Evolutionary conservation across 2,329 filamentous ascomycete genomes (phyloP).

Genomic region (Hymenoscyphus albidus): DNA sequence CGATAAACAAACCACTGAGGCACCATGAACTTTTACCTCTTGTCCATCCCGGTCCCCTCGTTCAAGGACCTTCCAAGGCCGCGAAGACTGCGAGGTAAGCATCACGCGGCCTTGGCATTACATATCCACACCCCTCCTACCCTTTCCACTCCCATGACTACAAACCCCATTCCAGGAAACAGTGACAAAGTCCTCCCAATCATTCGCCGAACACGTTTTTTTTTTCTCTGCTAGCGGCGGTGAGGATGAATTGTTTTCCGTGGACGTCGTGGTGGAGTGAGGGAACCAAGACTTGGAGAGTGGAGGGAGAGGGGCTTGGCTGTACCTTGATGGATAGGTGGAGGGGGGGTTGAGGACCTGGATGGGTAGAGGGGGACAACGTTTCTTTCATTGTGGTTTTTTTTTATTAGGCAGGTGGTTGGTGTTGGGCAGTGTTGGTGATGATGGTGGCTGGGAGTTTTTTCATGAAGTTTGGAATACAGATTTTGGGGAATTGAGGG

Average conservation of each 20-base stretch:
- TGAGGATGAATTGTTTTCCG: no score
- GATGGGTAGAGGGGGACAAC: background rate
- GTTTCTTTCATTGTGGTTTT: background rate
- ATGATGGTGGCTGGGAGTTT: background rate
- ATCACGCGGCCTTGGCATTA: background rate
- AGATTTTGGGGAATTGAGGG: no score
- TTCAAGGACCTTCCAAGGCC: background rate
- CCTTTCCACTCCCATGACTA: background rate
- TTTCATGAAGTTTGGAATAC: no score
- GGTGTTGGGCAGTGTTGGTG: no score
- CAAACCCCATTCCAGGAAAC: background rate
- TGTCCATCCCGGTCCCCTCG: background rate
- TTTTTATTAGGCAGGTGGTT: background rate
- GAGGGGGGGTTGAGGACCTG: background rate
- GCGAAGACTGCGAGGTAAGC: background rate
- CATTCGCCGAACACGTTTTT: no score
- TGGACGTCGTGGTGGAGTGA: background rate
- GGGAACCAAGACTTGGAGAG: background rate
- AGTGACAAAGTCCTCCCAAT: no score
- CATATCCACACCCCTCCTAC: no score
- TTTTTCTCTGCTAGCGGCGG: no score
- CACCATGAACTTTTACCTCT: background rate
- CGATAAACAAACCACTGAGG: background rate
- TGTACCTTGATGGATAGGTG: conserved; percentile 6
- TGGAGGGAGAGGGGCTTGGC: background rate